Evolutionary conservation across 176 grass and related monocot genomes (phyloP).

Genomic region (Aegilops tauschii): DNA sequence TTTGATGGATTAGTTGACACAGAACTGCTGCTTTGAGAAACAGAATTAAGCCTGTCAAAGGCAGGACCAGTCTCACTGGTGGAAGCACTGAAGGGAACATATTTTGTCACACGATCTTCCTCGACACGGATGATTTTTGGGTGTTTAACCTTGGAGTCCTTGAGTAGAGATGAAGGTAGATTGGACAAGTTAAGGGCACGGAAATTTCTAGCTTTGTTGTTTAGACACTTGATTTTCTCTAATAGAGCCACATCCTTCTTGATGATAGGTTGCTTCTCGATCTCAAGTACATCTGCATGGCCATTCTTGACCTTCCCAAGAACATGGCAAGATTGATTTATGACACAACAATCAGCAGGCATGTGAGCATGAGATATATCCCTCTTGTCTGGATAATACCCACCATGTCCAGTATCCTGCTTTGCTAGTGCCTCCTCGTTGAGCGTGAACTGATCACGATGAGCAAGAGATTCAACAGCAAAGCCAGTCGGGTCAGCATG

Average conservation of each 20-base stretch:
- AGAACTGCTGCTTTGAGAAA: slow-evolving; percentile 18
- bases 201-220: slow-evolving; percentile 67
- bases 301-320: slow-evolving; percentile 33
- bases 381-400: slow-evolving; percentile 25
- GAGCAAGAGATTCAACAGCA: slow-evolving; percentile 44
- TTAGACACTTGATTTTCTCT: slow-evolving; percentile 76
- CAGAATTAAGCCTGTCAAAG: slow-evolving; percentile 8
- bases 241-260: slow-evolving; percentile 57
- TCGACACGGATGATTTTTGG: slow-evolving; percentile 11
- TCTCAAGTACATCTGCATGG: slow-evolving; percentile 25
- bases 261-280: slow-evolving; percentile 45
- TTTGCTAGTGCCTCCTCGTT: slow-evolving; percentile 34
- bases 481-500: slow-evolving; percentile 32
- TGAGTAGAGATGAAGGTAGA: slow-evolving; percentile 15
- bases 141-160: slow-evolving; percentile 34
- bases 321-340: slow-evolving; percentile 41
- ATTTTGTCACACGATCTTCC: neutral
- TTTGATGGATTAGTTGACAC: slow-evolving; percentile 8
- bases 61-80: slow-evolving; percentile 23
- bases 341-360: slow-evolving; percentile 37
- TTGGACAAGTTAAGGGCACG: slow-evolving; percentile 21
- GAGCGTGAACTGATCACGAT: slow-evolving; percentile 39
- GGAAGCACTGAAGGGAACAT: neutral
- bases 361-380: slow-evolving; percentile 34
- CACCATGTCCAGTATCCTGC: slow-evolving; percentile 14